Conservation (phyloP, 352 stramenopile genomes). For the Phytophthora hybrid region DNA sequence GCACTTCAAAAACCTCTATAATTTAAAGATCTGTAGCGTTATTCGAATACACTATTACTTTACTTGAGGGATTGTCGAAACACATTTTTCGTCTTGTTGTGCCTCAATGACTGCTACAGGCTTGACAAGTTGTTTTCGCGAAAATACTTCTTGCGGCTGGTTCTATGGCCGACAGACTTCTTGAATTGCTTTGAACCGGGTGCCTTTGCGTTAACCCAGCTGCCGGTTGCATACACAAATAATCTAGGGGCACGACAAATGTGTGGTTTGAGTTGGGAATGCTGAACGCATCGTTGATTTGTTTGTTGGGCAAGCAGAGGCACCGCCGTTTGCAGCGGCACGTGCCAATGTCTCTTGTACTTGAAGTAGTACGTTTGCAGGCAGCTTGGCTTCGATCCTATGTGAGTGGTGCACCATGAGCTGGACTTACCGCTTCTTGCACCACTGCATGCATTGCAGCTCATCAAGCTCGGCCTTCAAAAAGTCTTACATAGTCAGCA, state of each 20-base stretch:
- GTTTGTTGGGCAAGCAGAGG: conserved; percentile 18
- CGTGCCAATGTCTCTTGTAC: conserved; percentile 17
- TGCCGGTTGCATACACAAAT: conserved; percentile 12
- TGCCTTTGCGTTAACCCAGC: conserved; percentile 23
- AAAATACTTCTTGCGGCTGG: conserved; percentile 27
- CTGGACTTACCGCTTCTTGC: background rate
- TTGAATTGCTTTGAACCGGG: conserved; percentile 17
- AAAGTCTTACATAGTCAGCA: conserved; percentile 49
- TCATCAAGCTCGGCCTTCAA: conserved; percentile 3
- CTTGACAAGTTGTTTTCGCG: conserved; percentile 27
- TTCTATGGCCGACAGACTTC: conserved; percentile 18
- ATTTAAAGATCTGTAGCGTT: background rate
- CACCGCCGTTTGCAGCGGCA: conserved; percentile 17
- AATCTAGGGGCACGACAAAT: background rate
- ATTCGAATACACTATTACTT: background rate
- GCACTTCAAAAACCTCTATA: conserved; percentile 20
- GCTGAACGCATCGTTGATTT: conserved; percentile 18
- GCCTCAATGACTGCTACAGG: conserved; percentile 11
- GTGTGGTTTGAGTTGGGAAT: conserved; percentile 3
- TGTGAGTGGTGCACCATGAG: background rate
- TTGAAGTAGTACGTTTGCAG: conserved; percentile 12
- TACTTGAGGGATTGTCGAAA: background rate
- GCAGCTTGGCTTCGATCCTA: conserved; percentile 8
- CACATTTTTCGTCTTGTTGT: background rate
- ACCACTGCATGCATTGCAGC: background rate